Percentiles rank a stretch among this genome's conserved stretches.
Evolutionary conservation across 2,329 filamentous ascomycete species (phyloP).

Genomic region (Didymella exigua): DNA sequence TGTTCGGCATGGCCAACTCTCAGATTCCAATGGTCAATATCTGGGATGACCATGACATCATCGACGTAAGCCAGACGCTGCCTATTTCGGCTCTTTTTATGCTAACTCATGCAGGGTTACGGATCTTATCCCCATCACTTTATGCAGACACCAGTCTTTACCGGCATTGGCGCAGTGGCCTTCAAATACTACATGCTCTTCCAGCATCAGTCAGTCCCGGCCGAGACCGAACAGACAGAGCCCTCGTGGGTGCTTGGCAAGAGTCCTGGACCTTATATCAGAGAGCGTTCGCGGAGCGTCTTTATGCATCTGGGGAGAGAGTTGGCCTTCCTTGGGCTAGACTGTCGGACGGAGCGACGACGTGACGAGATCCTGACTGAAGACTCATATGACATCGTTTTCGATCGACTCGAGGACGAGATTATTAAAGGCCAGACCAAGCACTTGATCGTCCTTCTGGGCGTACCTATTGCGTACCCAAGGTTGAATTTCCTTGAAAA

Average conservation of each 20-base stretch:
- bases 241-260: conserved; percentile 89
- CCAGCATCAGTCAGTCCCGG: conserved; percentile 86
- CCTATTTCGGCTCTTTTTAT: conserved; percentile 59
- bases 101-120: conserved; percentile 66
- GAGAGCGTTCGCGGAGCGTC: conserved; percentile 80
- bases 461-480: conserved; percentile 64
- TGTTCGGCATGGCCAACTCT: conserved; percentile 89
- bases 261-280: conserved; percentile 85
- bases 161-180: conserved; percentile 84
- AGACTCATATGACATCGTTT: conserved; percentile 83
- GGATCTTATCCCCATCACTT: conserved; percentile 92
- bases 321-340: conserved; percentile 82
- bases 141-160: conserved; percentile 89
- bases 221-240: conserved; percentile 81
- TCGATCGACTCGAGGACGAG: conserved; percentile 82
- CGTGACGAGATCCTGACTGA: conserved; percentile 80
- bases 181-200: conserved; percentile 99
- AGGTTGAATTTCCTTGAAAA: conserved; percentile 65
- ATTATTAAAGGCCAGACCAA: conserved; percentile 83
- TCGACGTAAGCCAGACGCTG: conserved; percentile 48
- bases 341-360: conserved; percentile 89
- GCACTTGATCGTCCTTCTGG: conserved; percentile 85
- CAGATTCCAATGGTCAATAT: conserved; percentile 99
- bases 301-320: conserved; percentile 83
- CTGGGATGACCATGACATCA: conserved; percentile 83